Evolutionary conservation across 768 basidiomycete genomes (phyloP).

Genomic region (Brasilioporus rufonigricans): DNA sequence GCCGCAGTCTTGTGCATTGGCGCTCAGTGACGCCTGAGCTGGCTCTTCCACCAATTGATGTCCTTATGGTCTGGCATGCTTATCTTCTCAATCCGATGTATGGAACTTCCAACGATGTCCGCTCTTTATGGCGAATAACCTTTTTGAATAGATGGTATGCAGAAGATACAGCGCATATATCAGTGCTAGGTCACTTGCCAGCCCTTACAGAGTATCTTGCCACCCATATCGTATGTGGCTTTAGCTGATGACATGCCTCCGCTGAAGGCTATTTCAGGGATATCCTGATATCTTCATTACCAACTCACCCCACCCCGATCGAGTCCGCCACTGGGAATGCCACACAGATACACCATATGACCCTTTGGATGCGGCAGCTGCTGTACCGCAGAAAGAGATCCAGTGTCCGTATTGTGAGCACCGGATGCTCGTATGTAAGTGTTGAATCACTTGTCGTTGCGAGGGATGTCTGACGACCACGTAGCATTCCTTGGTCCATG

Average conservation of each 20-base stretch:
- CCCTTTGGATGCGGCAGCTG: constrained; percentile 22
- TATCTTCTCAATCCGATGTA: constrained; percentile 40
- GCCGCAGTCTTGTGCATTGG: constrained; percentile 5
- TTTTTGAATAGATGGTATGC: constrained; percentile 23
- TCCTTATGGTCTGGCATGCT: constrained; percentile 41
- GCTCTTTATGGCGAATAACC: background rate
- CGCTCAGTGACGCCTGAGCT: background rate
- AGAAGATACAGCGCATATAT: constrained; percentile 14
- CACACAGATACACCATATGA: constrained; percentile 5
- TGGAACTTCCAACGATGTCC: background rate
- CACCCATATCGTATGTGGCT: constrained; percentile 9
- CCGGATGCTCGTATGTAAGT: constrained; percentile 25
- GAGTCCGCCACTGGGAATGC: constrained; percentile 5
- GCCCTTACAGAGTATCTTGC: constrained; percentile 7
- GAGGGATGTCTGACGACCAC: too few species aligned
- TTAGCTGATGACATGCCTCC: background rate
- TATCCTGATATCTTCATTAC: constrained; percentile 9
- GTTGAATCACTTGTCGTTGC: background rate
- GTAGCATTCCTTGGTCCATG: constrained; percentile 38
- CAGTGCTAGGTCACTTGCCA: background rate
- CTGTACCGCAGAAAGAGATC: constrained; percentile 20
- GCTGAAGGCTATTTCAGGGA: constrained; percentile 4
- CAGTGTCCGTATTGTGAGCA: constrained; percentile 31
- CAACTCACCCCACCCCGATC: constrained; percentile 2
- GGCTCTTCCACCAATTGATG: constrained; percentile 36